Base-by-base conservation (phyloP, 495 filamentous ascomycete species). In the Parachaetomium inaequale region DNA sequence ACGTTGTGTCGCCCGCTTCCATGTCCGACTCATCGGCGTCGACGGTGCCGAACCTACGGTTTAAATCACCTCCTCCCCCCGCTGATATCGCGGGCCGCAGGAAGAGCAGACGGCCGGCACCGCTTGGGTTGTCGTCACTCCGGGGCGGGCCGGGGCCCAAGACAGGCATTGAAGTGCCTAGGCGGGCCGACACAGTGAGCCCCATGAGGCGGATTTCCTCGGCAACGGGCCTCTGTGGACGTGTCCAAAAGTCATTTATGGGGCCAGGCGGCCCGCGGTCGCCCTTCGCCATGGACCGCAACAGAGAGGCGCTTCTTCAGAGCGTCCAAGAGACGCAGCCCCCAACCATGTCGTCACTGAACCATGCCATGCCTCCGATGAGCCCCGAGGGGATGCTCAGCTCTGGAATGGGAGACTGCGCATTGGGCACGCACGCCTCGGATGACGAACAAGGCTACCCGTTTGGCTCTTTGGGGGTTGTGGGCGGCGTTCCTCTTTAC, bases 181-280 rank as follows among this genome's bases (percentile, higher is more conserved):
- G 72, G 58, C 63, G 76, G 19, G 42, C 67, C 7, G 77, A 77
- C 15, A 67, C 71, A 17, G 70, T 74, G 5, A 77, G 73, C 66
- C 75, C 78, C 7, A 75, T 82, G 64, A 68, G 79, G 43, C 75
- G 79, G n/a, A 78, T 82, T 29, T 75, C 73, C 11, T 81, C 79
- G 8, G 72, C 76, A 21, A 72, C 72, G 0, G 73, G 61, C 42
- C 67, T 74, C 19, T 59, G 65, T 29, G 73, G 73, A 3, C 67
- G 79, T 14, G 74, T 82, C 25, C 75, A 77, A 32, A 82, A 81
- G 67, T 56, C 70, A 1, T 72, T 68, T 26, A 59, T 71, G 19
- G 61, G 45, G 12, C 61, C 67, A 3, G 74, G 68, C 11, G 77
- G 73, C 3, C 76, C 76, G 2, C 73, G 77, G 47, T 80, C 79